Evolutionary conservation across 2,329 filamentous ascomycete species (phyloP), one percentile per base, ranked within the genome.

Genomic region (Emericellopsis cladophorae): DNA sequence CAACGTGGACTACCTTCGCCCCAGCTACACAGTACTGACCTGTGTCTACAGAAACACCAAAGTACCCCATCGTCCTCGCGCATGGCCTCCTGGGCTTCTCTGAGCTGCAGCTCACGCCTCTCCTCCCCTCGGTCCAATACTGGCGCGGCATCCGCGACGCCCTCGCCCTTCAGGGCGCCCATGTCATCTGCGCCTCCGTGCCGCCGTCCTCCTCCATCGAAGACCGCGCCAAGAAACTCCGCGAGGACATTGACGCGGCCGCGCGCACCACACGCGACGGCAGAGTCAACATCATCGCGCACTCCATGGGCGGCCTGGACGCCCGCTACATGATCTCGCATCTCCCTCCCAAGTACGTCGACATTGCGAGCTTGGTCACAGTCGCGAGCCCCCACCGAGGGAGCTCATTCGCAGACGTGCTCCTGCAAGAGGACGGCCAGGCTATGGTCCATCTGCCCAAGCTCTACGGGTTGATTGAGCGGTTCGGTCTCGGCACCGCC

Each of bases 231-330:
- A 66, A 67, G 43, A 67, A 67, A 49, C 66, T 82, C n/a, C 67
- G 67, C 26, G 51, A 61, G 46, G 66, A 73, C 46, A 79, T 81
- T 44, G 65, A 65, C 37, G 51, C 57, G 9, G 65, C 70, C 2
- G 33, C 39, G 11, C 36, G n/a, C 32, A 40, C 26, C 29, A 40
- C 14, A 37, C 46, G 44, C 12, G 40, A 46, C 15, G 63, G 60
- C 45, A 74, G 79, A 39, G 85, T 95, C 48, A 86, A 85, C 54
- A 84, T 95, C 44, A 68, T 88, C 16, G 76, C 76, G 33, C 83
- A 88, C 60, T 74, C 68, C 48, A 80, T 80, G 76, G 76, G 78
- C 37, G 77, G 78, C 2, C 64, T 82, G 4, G 78, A 81, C 53
- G 72, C 76, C 9, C 66, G 78, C 36, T 78, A 79, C 55, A 78